A percentile compares a stretch with the other conserved stretches of the same genome.
These are phyloP conservation scores for Orbilia javanica DNA, from an alignment of 2,329 filamentous ascomycete species.

Conservation along the genomic window DNA sequence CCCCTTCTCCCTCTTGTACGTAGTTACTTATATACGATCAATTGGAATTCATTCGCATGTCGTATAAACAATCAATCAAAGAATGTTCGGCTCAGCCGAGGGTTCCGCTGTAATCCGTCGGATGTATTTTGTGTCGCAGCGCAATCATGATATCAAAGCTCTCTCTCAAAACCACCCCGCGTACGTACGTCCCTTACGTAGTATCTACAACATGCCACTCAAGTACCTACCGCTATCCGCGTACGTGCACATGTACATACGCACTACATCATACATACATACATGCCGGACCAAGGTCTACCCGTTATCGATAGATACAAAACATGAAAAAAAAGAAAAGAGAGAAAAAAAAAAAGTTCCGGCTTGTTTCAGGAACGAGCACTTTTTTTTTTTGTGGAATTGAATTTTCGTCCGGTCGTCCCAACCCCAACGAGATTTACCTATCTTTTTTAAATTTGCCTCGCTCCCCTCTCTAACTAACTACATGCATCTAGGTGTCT, in stretches of 20 bases:
- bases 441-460: neutral
- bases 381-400: neutral
- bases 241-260: neutral
- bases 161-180: neutral
- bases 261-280: neutral
- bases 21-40: no score
- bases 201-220: no score
- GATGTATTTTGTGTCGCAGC: no score
- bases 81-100: constrained; percentile 7
- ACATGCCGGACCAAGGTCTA: neutral
- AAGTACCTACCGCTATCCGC: no score
- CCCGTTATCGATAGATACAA: constrained; percentile 24
- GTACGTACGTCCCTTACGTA: no score
- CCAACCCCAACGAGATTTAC: constrained; percentile 23
- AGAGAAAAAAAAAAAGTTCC: neutral
- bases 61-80: neutral
- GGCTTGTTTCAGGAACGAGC: constrained; percentile 21
- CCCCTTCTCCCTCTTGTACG: neutral
- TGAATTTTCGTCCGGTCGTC: constrained; percentile 1
- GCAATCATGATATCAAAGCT: no score
- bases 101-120: neutral
- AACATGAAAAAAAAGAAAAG: neutral
- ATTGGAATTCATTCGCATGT: neutral
- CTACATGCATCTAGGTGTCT: no score
- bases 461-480: neutral